These are phyloP conservation scores for Primulina tabacum DNA, from an alignment of 257 asterid genomes.

Conservation along the genomic window DNA sequence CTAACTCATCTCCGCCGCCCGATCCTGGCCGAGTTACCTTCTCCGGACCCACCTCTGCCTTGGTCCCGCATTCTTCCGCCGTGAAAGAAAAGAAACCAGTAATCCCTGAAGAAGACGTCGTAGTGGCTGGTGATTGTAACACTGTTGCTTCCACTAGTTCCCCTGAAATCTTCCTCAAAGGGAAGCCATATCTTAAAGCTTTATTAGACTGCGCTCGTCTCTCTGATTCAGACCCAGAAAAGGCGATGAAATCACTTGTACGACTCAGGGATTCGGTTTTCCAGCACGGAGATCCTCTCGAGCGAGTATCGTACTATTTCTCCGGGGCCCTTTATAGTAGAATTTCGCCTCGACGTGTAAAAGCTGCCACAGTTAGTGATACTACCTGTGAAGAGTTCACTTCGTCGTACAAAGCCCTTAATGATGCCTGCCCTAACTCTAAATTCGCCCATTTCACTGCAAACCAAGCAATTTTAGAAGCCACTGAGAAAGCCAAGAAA, in stretches of 20 bases:
- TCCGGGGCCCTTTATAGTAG: slow-evolving; percentile 64
- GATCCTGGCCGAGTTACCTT: slow-evolving; percentile 61
- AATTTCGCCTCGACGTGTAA: slow-evolving; percentile 33
- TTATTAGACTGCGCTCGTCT: slow-evolving; percentile 64
- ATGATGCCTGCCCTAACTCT: slow-evolving; percentile 94
- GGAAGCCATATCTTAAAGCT: slow-evolving; percentile 55
- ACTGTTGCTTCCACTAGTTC: slow-evolving; percentile 37
- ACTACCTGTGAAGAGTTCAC: slow-evolving; percentile 68
- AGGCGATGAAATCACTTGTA: slow-evolving; percentile 52
- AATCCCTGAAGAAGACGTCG: slow-evolving; percentile 27
- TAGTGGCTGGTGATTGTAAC: slow-evolving; percentile 26
- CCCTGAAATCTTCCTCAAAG: slow-evolving; percentile 35
- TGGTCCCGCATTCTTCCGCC: slow-evolving; percentile 34
- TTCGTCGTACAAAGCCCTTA: slow-evolving; percentile 64
- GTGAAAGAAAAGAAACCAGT: slow-evolving; percentile 22
- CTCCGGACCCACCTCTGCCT: slow-evolving; percentile 38
- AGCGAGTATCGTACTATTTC: slow-evolving; percentile 77
- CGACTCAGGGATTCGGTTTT: slow-evolving; percentile 57
- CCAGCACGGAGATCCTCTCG: slow-evolving; percentile 63
- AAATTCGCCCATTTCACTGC: slow-evolving; percentile 91
- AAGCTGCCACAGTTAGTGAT: slow-evolving; percentile 27
- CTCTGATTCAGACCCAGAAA: slow-evolving; percentile 59
- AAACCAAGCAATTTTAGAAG: slow-evolving; percentile 89
- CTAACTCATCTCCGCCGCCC: slow-evolving; percentile 51
- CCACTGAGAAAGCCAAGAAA: slow-evolving; percentile 54